A percentile compares a stretch with the other conserved stretches of the same genome.
Evolutionary conservation across 2,329 filamentous ascomycete species (phyloP).

Genomic region (Chaetomium olivaceum): DNA sequence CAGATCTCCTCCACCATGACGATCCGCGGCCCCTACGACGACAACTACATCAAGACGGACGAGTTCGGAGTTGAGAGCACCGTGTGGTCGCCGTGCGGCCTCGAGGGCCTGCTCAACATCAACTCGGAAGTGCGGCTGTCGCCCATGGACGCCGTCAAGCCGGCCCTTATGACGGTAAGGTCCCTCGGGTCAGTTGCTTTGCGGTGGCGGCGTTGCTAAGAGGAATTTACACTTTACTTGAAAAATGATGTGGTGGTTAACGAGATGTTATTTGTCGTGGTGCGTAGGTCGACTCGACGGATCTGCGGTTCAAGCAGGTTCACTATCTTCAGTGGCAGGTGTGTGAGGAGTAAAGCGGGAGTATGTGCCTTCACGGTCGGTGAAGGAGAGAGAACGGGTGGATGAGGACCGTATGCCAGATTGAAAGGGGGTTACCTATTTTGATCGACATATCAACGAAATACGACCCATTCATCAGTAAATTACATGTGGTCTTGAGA

Average conservation of each 20-base stretch:
- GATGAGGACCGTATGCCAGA: neutral
- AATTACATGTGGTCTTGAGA: too few relatives aligned
- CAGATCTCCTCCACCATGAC: constrained; percentile 43
- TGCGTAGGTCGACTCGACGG: constrained; percentile 36
- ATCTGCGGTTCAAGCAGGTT: constrained; percentile 36
- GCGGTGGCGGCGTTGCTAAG: constrained; percentile 14
- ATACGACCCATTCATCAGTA: too few relatives aligned
- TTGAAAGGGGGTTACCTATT: too few relatives aligned
- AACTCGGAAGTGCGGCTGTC: constrained; percentile 50
- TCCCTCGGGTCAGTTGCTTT: constrained; percentile 9
- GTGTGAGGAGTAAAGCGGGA: constrained; percentile 19
- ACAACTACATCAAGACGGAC: constrained; percentile 49
- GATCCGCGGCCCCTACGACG: constrained; percentile 45
- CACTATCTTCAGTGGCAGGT: constrained; percentile 37
- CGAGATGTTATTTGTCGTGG: neutral
- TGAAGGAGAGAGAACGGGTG: neutral
- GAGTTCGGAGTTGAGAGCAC: constrained; percentile 46
- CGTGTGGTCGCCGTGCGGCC: constrained; percentile 55
- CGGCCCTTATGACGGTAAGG: constrained; percentile 35
- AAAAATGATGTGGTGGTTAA: neutral
- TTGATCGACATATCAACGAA: too few relatives aligned
- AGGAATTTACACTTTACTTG: neutral
- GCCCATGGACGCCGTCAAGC: constrained; percentile 27
- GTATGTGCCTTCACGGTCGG: neutral
- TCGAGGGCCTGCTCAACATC: constrained; percentile 53